Evolutionary conservation across 371 early-diverging fungal species (phyloP), one percentile per base, ranked within the genome.

Genomic region (Mortierella sp.): DNA sequence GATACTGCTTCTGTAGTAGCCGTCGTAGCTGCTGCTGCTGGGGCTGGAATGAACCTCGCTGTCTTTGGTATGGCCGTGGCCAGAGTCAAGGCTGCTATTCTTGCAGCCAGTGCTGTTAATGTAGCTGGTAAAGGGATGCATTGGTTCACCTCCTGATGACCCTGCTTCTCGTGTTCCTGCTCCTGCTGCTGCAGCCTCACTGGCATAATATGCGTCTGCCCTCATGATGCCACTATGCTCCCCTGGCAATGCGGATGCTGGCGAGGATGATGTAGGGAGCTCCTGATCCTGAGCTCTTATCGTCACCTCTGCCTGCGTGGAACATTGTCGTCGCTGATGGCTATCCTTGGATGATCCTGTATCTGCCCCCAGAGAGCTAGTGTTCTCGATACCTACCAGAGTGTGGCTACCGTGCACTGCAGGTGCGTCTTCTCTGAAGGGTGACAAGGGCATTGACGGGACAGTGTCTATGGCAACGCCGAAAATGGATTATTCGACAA

Each of bases 121-220:
- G 44, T 25, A 14, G 29, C 25, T 21, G 51, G 44, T 18, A 44
- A 30, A n/a, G 23, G 29, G 51, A 29, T 19, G 16, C 9, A 44
- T 7, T 16, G 26, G 60, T 68, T 43, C 57, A 43, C 29, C 48
- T 57, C 18, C 23, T 67, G 60, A 28, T 51, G 47, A 21, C 59
- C 52, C 72, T 51, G 53, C 62, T 48, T 50, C 64, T 64, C 65
- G 66, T 71, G 37, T 43, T 57, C 47, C 50, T 52, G 59, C 26
- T 53, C 60, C 52, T 71, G 59, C 57, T 65, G 66, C 60, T 23
- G 55, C 57, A 44, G 63, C 46, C 26, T 59, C 63, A 23, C 56
- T 72, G 68, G 73, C 64, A 72, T 72, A 64, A 72, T 63, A 67
- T 67, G 68, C 67, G 67, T 30, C 62, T 67, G 68, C 63, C 63